Evolutionary conservation across 139 green algal species (phyloP), one percentile per base, ranked within the genome.

Genomic region (Gonium pectorale): DNA sequence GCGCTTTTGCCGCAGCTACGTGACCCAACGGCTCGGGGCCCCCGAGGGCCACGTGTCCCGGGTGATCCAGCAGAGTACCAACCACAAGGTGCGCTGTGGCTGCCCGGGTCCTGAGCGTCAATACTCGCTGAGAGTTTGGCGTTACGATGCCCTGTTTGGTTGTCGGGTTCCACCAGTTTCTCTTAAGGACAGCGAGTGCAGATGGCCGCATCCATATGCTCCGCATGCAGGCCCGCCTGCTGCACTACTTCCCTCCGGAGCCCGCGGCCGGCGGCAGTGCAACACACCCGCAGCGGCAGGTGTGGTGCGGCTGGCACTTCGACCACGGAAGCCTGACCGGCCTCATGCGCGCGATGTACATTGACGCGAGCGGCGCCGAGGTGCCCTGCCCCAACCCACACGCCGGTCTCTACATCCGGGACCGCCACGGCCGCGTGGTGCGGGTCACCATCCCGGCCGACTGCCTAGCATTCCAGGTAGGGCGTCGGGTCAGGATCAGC

Each of bases 261-360:
- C 0, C 33, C 49, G 5, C 37, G 64, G 33, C 31, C 46, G 26
- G 33, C 33, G 37, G 31, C 62, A 37, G 38, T 41, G 17, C 17
- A 37, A 69, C 19, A 27, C 62, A 35, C 41, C 54, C 40, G 52
- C 27, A 56, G 54, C 27, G 13, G 37, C 59, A 80, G 66, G 27
- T 44, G 9, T 97, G 94, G 94, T 97, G 94, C 81, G 94, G 91
- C 19, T 96, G 92, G 92, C 94, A 97, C 72, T 86, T 62, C 22
- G 94, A 97, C 79, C 93, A 96, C 63, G 93, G 94, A 35, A 89
- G 88, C 8, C 77, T 97, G 9, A 97, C 94, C 59, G 92, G 92
- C 6, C 90, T 97, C 0, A 94, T 87, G 0, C 78, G 78, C 24
- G 95, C 95, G 21, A 91, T 96, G 90, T 97, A 94, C 80, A 83